Conservation (phyloP, 2,329 filamentous ascomycete genomes). For the Alternaria viburni region DNA sequence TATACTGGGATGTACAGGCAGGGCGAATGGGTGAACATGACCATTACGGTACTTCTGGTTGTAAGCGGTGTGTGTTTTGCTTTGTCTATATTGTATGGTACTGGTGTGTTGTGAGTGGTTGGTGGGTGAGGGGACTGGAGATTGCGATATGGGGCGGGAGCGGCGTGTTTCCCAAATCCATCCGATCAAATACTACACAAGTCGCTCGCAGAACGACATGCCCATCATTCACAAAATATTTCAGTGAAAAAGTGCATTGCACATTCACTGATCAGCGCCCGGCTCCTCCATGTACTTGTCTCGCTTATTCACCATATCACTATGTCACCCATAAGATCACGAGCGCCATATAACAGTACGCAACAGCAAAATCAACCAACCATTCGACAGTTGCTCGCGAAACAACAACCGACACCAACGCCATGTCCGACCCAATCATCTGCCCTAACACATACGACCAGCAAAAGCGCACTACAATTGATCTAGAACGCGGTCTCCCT, state of each 20-base stretch:
- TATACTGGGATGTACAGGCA: not conserved
- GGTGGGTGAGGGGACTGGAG: too few relatives aligned
- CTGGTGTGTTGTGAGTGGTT: not conserved
- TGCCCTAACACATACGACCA: not conserved
- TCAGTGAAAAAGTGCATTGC: too few relatives aligned
- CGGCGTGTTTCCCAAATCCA: too few relatives aligned
- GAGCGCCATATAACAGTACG: not conserved
- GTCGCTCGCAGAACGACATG: too few relatives aligned
- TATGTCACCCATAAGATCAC: not conserved
- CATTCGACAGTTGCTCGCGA: not conserved
- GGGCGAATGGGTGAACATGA: not conserved
- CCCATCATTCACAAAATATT: too few relatives aligned
- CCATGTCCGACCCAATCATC: not conserved
- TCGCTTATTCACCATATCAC: too few relatives aligned
- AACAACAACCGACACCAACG: not conserved
- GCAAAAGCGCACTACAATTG: not conserved
- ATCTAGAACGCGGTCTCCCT: not conserved
- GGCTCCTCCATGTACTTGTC: too few relatives aligned
- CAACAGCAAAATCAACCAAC: too few relatives aligned
- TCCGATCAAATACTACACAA: too few relatives aligned
- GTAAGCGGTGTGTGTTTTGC: not conserved
- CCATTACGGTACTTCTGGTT: not conserved
- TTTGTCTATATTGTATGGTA: not conserved
- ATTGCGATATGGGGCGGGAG: too few relatives aligned
- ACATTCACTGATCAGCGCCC: too few relatives aligned